A percentile compares a stretch with the other conserved stretches of the same genome.
phyloP scores from a whole-genome alignment of 163 green algal genomes.

The Scenedesmus sp. region DNA sequence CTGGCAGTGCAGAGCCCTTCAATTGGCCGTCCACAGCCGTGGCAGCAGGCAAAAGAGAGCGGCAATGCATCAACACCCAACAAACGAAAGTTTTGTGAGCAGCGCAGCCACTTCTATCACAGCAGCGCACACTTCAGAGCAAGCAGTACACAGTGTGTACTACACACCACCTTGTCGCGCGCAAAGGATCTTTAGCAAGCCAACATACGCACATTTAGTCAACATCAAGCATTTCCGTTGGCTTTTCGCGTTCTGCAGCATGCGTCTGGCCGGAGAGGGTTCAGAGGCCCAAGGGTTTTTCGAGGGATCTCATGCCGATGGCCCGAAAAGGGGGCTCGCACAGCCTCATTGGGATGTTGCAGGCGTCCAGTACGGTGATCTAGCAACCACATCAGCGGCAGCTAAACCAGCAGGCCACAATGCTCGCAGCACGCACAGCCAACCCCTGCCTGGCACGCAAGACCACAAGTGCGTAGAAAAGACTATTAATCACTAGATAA shows the following conservation, averaged over 20 bases:
- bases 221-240: too few species aligned
- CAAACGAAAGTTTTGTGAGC: too few species aligned
- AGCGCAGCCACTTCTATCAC: too few species aligned
- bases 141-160: too few species aligned
- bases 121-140: too few species aligned
- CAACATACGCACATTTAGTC: too few species aligned
- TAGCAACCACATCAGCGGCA: conserved; percentile 8
- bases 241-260: neutral
- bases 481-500: neutral
- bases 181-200: too few species aligned
- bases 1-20: too few species aligned
- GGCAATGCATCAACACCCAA: too few species aligned
- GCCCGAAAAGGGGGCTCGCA: neutral
- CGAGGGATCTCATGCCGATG: neutral
- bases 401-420: neutral
- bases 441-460: conserved; percentile 15
- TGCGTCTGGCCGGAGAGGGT: neutral
- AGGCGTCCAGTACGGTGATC: neutral
- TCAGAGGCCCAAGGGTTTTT: neutral
- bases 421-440: conserved; percentile 14
- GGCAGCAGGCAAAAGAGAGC: too few species aligned
- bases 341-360: neutral
- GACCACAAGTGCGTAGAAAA: neutral
- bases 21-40: too few species aligned
- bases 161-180: too few species aligned